Conservation (phyloP, 2,329 filamentous ascomycete genomes). For the Arthrobotrys iridis region DNA sequence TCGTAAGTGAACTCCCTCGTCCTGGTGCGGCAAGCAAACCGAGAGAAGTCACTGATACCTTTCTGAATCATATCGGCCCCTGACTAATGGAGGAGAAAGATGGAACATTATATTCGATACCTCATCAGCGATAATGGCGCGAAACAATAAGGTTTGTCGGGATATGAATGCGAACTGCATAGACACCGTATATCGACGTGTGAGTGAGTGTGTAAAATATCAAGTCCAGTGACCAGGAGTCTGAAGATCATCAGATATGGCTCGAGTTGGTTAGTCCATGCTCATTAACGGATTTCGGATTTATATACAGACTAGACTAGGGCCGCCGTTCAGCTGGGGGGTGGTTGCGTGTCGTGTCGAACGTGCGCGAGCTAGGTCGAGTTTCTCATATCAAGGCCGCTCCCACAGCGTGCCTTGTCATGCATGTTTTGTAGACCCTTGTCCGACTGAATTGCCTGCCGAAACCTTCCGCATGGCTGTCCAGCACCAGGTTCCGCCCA, state of each 20-base stretch:
- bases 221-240: constrained; percentile 43
- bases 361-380: constrained; percentile 43
- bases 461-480: constrained; percentile 51
- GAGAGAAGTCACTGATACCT: constrained; percentile 6
- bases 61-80: constrained; percentile 24
- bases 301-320: constrained; percentile 50
- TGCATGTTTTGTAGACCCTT: constrained; percentile 39
- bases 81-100: constrained; percentile 11
- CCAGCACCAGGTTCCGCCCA: constrained; percentile 43
- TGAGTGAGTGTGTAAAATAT: constrained; percentile 33
- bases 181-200: background rate
- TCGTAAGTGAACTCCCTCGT: constrained; percentile 5
- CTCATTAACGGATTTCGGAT: constrained; percentile 52
- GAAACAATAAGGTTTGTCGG: constrained; percentile 21
- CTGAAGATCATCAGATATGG: constrained; percentile 53
- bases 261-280: constrained; percentile 19
- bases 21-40: constrained; percentile 6
- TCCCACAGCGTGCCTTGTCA: constrained; percentile 34
- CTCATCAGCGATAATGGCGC: constrained; percentile 15
- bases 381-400: constrained; percentile 16
- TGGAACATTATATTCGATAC: constrained; percentile 16
- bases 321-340: constrained; percentile 32
- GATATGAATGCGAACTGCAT: constrained; percentile 10
- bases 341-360: constrained; percentile 40
- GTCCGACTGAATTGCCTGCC: constrained; percentile 49